Evolutionary conservation across 2,329 filamentous ascomycete genomes (phyloP), one percentile per base, ranked within the genome.

Genomic region (Gaeumannomyces tritici): DNA sequence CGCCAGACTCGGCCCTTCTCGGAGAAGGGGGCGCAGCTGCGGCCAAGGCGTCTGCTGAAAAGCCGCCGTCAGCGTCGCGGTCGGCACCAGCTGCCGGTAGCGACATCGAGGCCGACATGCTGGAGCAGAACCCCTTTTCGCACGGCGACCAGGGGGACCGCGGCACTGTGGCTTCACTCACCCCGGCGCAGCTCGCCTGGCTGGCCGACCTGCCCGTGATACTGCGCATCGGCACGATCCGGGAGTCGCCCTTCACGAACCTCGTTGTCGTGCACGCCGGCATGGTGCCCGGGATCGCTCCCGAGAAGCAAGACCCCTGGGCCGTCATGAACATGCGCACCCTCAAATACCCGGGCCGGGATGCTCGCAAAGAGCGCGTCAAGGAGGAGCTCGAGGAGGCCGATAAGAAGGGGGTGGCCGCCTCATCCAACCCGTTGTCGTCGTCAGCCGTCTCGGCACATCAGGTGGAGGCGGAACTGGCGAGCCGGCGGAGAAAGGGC

Each of bases 291-390:
- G 89, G 87, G 6, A 76, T 96, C 0, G 73, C 83, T 0, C 79
- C 96, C 18, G 79, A 87, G 57, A 78, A 82, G 61, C 93, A 88
- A 68, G 82, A 97, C 73, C 89, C 92, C 0, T 87, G 85, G 73
- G 87, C 89, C 61, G 89, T 90, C 55, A 97, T 97, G 92, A 95
- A 91, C 71, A 96, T 99, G 90, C 86, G 92, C 63, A 90, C 87
- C 8, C 83, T 96, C 62, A 80, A 89, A 67, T 80, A 79, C 66
- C 76, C 86, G 24, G 56, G 75, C 80, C 13, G 86, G 13, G 81
- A 85, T 64, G 75, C 84, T 15, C 86, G 68, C 28, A 63, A 66
- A 11, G 63, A 66, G 29, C 65, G 64, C 12, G 65, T 70, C 8
- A 72, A 71, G 33, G 69, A 72, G 61, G 70, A 74, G 28, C 72